phyloP scores from a whole-genome alignment of 2,329 filamentous ascomycete genomes.

The Microdochium bolleyi region DNA sequence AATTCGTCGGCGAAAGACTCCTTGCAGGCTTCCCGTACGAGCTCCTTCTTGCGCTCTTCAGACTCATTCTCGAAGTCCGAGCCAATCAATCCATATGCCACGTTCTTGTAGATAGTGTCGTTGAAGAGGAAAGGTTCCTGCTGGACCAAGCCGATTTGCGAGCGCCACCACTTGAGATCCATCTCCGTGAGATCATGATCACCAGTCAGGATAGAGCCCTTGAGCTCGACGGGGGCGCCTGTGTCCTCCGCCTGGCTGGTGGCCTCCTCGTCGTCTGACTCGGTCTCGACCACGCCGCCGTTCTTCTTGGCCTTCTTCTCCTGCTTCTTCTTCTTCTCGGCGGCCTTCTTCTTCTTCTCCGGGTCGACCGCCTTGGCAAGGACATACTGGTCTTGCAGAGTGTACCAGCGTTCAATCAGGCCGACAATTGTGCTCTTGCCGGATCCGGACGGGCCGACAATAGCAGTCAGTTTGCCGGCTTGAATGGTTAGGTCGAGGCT shows the following conservation, averaged over 20 bases:
- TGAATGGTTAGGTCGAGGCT: slow-evolving; percentile 49
- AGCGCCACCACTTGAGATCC: slow-evolving; percentile 56
- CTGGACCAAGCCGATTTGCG: slow-evolving; percentile 57
- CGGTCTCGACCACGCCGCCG: slow-evolving; percentile 18
- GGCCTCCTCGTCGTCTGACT: slow-evolving; percentile 14
- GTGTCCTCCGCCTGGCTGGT: slow-evolving; percentile 19
- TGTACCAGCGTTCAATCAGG: slow-evolving; percentile 66
- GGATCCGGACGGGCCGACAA: slow-evolving; percentile 65
- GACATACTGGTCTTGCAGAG: slow-evolving; percentile 43
- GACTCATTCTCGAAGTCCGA: slow-evolving; percentile 43
- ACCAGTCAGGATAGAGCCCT: slow-evolving; percentile 45
- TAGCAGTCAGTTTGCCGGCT: slow-evolving; percentile 61
- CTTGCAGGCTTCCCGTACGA: slow-evolving; percentile 56
- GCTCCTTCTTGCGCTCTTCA: slow-evolving; percentile 45
- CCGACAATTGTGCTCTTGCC: slow-evolving; percentile 71
- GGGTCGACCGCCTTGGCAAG: slow-evolving; percentile 41
- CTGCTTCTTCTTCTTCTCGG: slow-evolving; percentile 26
- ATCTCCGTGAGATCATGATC: slow-evolving; percentile 46
- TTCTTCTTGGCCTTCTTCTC: slow-evolving; percentile 17
- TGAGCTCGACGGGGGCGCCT: slow-evolving; percentile 35
- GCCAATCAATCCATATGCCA: slow-evolving; percentile 49
- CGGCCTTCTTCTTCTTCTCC: slow-evolving; percentile 32
- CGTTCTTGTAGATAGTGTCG: slow-evolving; percentile 55
- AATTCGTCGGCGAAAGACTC: slow-evolving; percentile 66
- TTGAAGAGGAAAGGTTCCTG: slow-evolving; percentile 65